A percentile compares a stretch with the other conserved stretches of the same genome.
These are phyloP conservation scores for Starmerella vaccinii DNA, from an alignment of 805 yeast genomes.

Conservation along the genomic window DNA sequence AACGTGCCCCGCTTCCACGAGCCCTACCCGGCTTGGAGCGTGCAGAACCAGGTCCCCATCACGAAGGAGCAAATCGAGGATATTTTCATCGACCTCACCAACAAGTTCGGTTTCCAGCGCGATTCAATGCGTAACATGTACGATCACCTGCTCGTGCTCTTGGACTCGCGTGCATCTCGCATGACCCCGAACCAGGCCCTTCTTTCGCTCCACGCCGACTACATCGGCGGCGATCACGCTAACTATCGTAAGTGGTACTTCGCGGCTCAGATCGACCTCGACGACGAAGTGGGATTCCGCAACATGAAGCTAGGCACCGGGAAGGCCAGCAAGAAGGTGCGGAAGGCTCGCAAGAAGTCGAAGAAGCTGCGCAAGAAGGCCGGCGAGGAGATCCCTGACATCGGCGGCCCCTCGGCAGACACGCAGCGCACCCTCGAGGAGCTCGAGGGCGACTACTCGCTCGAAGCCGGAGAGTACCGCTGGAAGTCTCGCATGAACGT, in stretches of 20 bases:
- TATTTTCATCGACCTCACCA: slow-evolving; percentile 50
- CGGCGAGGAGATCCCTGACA: slow-evolving; percentile 27
- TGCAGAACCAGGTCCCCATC: slow-evolving; percentile 77
- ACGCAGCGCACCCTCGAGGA: slow-evolving; percentile 54
- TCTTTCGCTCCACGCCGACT: slow-evolving; percentile 71
- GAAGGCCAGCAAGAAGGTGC: slow-evolving; percentile 39
- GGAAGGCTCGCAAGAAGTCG: slow-evolving; percentile 35
- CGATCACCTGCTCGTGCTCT: slow-evolving; percentile 66
- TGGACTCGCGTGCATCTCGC: slow-evolving; percentile 81
- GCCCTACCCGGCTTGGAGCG: slow-evolving; percentile 99
- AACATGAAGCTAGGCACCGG: slow-evolving; percentile 46
- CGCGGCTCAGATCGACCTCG: slow-evolving; percentile 70
- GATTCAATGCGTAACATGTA: slow-evolving; percentile 70
- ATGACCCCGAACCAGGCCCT: slow-evolving; percentile 63
- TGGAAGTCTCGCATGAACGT: slow-evolving; percentile 61
- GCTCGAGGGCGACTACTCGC: slow-evolving; percentile 55
- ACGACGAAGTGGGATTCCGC: slow-evolving; percentile 53
- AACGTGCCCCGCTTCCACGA: slow-evolving; percentile 41
- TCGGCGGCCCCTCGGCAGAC: slow-evolving; percentile 34
- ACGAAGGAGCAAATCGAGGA: slow-evolving; percentile 51
- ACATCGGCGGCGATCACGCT: slow-evolving; percentile 81
- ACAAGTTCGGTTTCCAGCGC: slow-evolving; percentile 71
- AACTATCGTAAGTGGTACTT: slow-evolving; percentile 89
- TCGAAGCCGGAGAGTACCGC: slow-evolving; percentile 69
- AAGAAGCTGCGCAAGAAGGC: slow-evolving; percentile 35